A percentile compares a stretch with the other conserved stretches of the same genome.
Conservation (phyloP, 139 green algal genomes). For the Penium margaritaceum region DNA sequence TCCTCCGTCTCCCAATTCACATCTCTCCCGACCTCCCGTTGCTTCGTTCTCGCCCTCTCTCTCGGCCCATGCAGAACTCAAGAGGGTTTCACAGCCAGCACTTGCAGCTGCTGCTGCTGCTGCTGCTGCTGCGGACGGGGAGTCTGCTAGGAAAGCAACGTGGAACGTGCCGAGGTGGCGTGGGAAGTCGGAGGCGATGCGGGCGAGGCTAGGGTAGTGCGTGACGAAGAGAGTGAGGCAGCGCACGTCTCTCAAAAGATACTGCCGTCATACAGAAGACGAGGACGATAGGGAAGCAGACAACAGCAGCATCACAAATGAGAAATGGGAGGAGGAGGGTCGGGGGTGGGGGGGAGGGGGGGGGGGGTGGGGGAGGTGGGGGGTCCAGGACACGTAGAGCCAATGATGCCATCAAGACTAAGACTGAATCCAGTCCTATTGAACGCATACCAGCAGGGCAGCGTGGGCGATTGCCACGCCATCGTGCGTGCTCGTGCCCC, state of each 20-base stretch:
- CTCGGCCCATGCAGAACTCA: no score
- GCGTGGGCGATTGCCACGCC: conserved; percentile 60
- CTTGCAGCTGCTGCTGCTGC: background rate
- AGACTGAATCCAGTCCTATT: no score
- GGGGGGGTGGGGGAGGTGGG: no score
- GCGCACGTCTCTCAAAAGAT: conserved; percentile 19
- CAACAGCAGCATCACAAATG: background rate
- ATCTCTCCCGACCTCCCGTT: no score
- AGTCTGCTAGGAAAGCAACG: conserved; percentile 33
- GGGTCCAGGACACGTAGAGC: no score
- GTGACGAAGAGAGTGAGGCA: conserved; percentile 70
- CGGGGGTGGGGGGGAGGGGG: no score
- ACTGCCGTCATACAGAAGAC: background rate
- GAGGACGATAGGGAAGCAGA: background rate
- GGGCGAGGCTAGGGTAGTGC: conserved; percentile 58
- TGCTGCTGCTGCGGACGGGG: background rate
- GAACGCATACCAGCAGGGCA: no score
- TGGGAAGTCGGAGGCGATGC: conserved; percentile 21
- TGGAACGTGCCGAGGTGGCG: conserved; percentile 25
- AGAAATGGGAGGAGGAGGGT: no score
- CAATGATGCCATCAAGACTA: no score
- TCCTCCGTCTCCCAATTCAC: no score
- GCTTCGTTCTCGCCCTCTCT: no score
- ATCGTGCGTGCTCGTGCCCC: conserved; percentile 58
- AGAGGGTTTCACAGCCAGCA: no score